These are phyloP conservation scores for Clarkia xantiana DNA, from an alignment of 345 rosid species.

Conservation along the genomic window DNA sequence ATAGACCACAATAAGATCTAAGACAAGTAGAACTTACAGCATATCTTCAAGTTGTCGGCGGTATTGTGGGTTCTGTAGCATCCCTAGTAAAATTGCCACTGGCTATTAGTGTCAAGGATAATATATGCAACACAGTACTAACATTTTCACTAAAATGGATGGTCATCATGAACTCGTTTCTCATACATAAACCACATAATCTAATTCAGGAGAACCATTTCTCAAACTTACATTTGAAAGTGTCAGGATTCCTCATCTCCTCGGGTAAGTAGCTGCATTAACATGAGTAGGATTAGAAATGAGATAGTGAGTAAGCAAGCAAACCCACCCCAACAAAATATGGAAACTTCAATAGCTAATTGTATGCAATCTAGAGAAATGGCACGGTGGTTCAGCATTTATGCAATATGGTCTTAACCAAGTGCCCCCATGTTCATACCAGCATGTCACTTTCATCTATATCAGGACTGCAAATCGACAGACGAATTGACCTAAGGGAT, in stretches of 20 bases:
- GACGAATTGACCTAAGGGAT: slow-evolving; percentile 5
- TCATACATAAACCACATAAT: background rate
- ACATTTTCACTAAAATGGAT: no score
- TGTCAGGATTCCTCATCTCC: slow-evolving; percentile 89
- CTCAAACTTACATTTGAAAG: slow-evolving; percentile 72
- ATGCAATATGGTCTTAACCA: no score
- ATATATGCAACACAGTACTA: background rate
- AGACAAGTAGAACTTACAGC: slow-evolving; percentile 71
- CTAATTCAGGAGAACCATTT: background rate
- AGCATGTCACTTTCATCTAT: slow-evolving; percentile 1
- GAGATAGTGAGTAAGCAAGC: no score
- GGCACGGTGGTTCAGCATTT: no score
- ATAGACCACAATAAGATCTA: no score
- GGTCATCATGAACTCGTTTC: background rate
- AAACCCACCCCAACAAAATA: no score
- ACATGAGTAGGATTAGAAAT: slow-evolving; percentile 5
- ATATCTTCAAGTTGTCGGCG: slow-evolving; percentile 83
- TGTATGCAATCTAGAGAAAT: no score
- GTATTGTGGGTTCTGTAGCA: slow-evolving; percentile 85
- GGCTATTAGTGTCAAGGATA: background rate
- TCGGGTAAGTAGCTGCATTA: slow-evolving; percentile 69
- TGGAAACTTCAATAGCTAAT: no score
- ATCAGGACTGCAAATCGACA: slow-evolving; percentile 2
- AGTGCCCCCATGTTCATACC: background rate
- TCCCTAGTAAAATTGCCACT: slow-evolving; percentile 33